Base-by-base conservation (phyloP, 345 rosid genomes). In the Dovyalis caffra region DNA sequence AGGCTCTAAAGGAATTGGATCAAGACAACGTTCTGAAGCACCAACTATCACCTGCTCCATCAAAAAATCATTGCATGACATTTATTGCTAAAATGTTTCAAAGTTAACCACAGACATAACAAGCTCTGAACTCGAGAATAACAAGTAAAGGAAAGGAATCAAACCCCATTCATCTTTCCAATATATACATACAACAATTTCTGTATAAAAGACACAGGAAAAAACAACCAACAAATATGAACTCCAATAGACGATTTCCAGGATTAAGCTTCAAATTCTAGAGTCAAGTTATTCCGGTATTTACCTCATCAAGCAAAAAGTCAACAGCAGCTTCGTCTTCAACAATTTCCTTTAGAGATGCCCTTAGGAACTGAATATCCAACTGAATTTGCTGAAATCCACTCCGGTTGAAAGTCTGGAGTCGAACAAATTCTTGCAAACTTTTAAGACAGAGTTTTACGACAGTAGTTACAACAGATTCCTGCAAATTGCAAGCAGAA, bases 341-440 rank as follows among this genome's bases (percentile, higher is more conserved):
- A 23, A 83, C 90, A 35, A 77, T 71, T 73, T 93, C 97, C 77
- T 85, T 92, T 26, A 92, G 68, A 25, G 96, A 91, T 70, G 76
- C 78, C 86, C 97, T 87, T 57, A 95, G 80, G 84, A 90, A 95
- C 79, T 92, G 99, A 83, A 95, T 85, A 83, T 95, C 99, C 81
- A 95, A 74, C 83, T 93, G 99, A 81, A 93, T 95, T 82, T 95
- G 99, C 84, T 95, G 99, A 83, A 95, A 93, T 71, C 99, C 99
- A 73, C 98, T 92, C 61, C 98, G 82, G 78, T 93, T 93, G 79
- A 93, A 89, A 47, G 99, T 93, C 80, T 91, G 95, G 43, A 95
- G 92, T 40, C 99, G 85, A 25, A 90, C 98, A 84, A 87, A 92
- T 86, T 96, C 98, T 90, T 86, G 97, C 76, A 93, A 81, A 83